Base-by-base conservation (phyloP, 768 basidiomycete species). In the Clathrus columnatus region DNA sequence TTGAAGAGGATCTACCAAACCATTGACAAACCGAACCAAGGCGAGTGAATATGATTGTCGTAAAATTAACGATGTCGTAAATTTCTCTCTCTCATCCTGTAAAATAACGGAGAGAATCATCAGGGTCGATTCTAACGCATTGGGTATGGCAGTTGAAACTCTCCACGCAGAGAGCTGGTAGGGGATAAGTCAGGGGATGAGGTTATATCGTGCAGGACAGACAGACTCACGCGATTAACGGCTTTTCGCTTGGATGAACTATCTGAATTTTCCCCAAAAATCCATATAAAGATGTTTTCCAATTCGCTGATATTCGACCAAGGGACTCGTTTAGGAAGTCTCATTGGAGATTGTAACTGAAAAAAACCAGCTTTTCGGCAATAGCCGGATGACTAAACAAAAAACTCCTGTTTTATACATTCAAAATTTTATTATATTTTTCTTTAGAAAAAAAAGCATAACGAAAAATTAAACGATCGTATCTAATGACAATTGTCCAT, bases 1-100 rank as follows among this genome's bases (percentile, higher is more conserved):
- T 64, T 99, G 96, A 10, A 96, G 74, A 14, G 94, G 92, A 64
- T 99, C 96, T 6, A 97, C 95, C 32, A 98, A 77, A 1, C 92
- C 90, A 62, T 98, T 99, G 60, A 98, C 89, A 61, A 98, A 81
- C 28, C 95, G 75, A 57, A 94, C 85, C 57, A 96, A 73, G 1
- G 91, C 83, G 23, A 85, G 73, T 7, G 90, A 82, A 67, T 91
- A 92, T 57, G 79, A 80, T 62, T 93, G 85, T 18, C 94, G 79
- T 52, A 89, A 68, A 49, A 73, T 68, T 30, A 89, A 73, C 32
- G 68, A 61, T 23, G 41, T 5, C 59, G 56, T 16, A 56, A 28
- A n/a, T n/a, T n/a, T n/a, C n/a, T 28, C 61, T 7, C 64, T 60
- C 21, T 63, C 64, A 56, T 92, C 88, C 51, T 84, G 76, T 8